These are phyloP conservation scores for Flaveria sonorensis DNA, from an alignment of 129 eudicot species.

Conservation along the genomic window DNA sequence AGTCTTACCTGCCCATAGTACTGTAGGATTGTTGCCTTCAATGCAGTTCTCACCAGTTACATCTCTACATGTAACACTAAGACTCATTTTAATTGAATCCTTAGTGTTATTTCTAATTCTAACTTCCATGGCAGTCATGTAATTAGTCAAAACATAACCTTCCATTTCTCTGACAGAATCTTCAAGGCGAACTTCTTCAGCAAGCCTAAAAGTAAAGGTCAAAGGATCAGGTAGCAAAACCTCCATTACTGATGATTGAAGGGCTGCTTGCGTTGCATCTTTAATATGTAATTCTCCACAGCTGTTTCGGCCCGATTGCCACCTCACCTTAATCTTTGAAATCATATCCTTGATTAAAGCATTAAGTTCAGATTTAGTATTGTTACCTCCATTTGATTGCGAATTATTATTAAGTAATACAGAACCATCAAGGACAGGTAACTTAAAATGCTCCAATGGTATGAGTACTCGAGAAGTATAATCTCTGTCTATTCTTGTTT, in stretches of 20 bases:
- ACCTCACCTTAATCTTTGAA: slow-evolving; percentile 84
- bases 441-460: slow-evolving; percentile 90
- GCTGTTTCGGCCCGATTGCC: slow-evolving; percentile 95
- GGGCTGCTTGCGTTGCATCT: slow-evolving; percentile 88
- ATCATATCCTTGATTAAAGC: slow-evolving; percentile 79
- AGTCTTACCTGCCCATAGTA: slow-evolving; percentile 78
- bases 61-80: slow-evolving; percentile 80
- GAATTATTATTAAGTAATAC: slow-evolving; percentile 55
- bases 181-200: slow-evolving; percentile 24
- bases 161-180: slow-evolving; percentile 30
- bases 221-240: slow-evolving; percentile 93
- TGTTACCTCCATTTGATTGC: slow-evolving; percentile 44
- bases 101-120: slow-evolving; percentile 84
- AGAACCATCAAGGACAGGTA: slow-evolving; percentile 85
- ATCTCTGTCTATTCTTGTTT: slow-evolving; percentile 86
- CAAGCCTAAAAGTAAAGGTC: slow-evolving; percentile 81
- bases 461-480: slow-evolving; percentile 83
- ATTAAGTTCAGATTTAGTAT: slow-evolving; percentile 67
- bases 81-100: slow-evolving; percentile 63
- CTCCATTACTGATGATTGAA: slow-evolving; percentile 88
- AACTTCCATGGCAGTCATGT: slow-evolving; percentile 88
- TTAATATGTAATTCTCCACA: slow-evolving; percentile 88
- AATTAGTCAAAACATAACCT: slow-evolving; percentile 63
- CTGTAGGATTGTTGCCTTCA: slow-evolving; percentile 78
- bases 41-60: slow-evolving; percentile 90